Evolutionary conservation across 208 protist species (phyloP).

Genomic region (Acanthamoeba triangularis): DNA sequence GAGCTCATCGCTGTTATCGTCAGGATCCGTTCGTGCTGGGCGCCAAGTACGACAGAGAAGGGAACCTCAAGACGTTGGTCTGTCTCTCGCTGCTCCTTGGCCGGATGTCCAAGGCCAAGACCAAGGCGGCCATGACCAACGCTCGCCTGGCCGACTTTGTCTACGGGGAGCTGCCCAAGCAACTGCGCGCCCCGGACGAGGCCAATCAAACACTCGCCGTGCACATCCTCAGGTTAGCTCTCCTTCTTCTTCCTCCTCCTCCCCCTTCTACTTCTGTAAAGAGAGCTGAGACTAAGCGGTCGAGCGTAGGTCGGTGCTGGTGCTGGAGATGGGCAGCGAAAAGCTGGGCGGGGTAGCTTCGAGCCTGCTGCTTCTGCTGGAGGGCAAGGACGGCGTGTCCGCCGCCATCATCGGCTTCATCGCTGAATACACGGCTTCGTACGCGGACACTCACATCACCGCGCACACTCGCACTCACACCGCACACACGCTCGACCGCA

Average conservation of each 20-base stretch:
- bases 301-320: neutral
- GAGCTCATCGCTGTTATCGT: neutral
- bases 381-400: constrained; percentile 50
- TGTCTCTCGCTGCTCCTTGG: constrained; percentile 14
- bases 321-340: neutral
- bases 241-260: neutral
- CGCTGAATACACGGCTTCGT: constrained; percentile 54
- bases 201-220: neutral
- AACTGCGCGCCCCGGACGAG: constrained; percentile 34
- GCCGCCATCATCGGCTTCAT: constrained; percentile 66
- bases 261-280: neutral
- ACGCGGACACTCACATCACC: neutral
- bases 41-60: constrained; percentile 52
- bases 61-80: constrained; percentile 34
- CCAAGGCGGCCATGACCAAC: neutral
- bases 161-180: constrained; percentile 36
- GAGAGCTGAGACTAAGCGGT: neutral
- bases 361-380: constrained; percentile 22
- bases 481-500: no score
- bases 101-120: neutral
- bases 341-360: neutral
- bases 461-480: neutral
- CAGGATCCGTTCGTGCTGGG: constrained; percentile 51
- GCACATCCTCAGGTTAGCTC: neutral
- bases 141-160: neutral